phyloP scores from a whole-genome alignment of 2,329 filamentous ascomycete species.

The Fusarium chaquense region DNA sequence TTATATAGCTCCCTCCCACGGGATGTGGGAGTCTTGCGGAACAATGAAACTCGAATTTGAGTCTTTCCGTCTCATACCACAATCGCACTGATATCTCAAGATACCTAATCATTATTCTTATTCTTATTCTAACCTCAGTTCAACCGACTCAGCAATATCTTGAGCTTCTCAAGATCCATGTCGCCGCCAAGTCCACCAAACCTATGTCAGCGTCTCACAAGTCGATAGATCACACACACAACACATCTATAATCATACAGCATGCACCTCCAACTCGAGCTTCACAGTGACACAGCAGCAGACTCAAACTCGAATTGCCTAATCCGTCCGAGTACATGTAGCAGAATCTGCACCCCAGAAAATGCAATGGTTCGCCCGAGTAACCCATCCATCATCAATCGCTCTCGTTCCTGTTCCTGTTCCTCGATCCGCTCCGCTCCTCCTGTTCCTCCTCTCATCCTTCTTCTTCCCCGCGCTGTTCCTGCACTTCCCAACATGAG shows the following conservation, averaged over 20 bases:
- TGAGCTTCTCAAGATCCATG: background rate
- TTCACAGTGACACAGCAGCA: background rate
- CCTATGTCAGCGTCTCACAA: conserved; percentile 3
- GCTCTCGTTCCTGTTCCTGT: background rate
- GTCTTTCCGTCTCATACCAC: background rate
- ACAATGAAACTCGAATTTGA: conserved; percentile 3
- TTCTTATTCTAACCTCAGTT: background rate
- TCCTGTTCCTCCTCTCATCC: background rate
- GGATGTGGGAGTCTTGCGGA: background rate
- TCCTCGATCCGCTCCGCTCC: conserved; percentile 33
- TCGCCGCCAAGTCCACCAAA: background rate
- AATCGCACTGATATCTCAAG: background rate
- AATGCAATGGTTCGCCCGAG: conserved; percentile 28
- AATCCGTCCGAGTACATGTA: conserved; percentile 6
- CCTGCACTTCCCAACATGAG: conserved; percentile 23
- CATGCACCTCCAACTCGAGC: conserved; percentile 8
- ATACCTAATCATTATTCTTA: background rate
- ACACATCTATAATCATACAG: background rate
- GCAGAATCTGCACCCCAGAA: conserved; percentile 20
- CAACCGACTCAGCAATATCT: background rate
- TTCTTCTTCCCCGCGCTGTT: conserved; percentile 18
- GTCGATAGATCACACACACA: conserved; percentile 16
- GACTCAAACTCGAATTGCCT: background rate
- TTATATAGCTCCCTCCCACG: background rate
- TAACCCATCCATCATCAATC: background rate